These are phyloP conservation scores for Pseudogymnoascus pannorum DNA, from an alignment of 2,329 filamentous ascomycete species.

Conservation along the genomic window DNA sequence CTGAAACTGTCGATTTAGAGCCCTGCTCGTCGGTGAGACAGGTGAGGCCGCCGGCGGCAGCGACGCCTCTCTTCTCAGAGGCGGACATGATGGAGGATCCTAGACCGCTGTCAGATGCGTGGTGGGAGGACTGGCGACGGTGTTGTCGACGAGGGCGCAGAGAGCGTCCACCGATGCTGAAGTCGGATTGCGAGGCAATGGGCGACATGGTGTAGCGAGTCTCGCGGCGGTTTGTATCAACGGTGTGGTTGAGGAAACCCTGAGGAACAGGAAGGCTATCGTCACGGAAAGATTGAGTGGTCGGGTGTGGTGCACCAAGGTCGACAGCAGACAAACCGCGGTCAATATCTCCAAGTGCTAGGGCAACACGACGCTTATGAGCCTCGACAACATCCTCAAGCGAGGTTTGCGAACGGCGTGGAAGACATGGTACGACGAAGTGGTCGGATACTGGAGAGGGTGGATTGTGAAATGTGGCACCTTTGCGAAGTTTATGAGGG, in stretches of 20 bases:
- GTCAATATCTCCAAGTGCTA: conserved; percentile 60
- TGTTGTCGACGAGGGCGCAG: conserved; percentile 43
- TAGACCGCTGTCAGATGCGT: conserved; percentile 80
- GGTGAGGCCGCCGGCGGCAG: conserved; percentile 32
- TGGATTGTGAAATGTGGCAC: conserved; percentile 52
- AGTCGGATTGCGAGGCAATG: conserved; percentile 34
- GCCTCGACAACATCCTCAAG: conserved; percentile 67
- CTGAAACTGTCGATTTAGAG: conserved; percentile 35
- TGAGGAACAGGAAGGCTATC: conserved; percentile 53
- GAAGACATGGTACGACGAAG: conserved; percentile 39
- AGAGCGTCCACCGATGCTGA: conserved; percentile 42
- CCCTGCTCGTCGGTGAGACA: conserved; percentile 31
- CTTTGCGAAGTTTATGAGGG: conserved; percentile 49
- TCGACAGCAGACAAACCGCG: conserved; percentile 47
- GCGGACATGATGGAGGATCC: conserved; percentile 70
- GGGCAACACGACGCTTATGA: conserved; percentile 59
- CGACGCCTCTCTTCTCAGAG: conserved; percentile 40
- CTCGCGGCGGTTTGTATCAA: conserved; percentile 37
- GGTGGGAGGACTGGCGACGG: conserved; percentile 52
- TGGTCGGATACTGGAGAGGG: conserved; percentile 33
- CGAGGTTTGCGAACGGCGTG: conserved; percentile 59
- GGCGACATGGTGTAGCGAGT: conserved; percentile 27
- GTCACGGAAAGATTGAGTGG: conserved; percentile 42
- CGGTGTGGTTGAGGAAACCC: conserved; percentile 49
- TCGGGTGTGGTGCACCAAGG: conserved; percentile 29